A percentile compares a stretch with the other conserved stretches of the same genome.
Evolutionary conservation across 768 basidiomycete species (phyloP).

Genomic region (Boletellus ananas): DNA sequence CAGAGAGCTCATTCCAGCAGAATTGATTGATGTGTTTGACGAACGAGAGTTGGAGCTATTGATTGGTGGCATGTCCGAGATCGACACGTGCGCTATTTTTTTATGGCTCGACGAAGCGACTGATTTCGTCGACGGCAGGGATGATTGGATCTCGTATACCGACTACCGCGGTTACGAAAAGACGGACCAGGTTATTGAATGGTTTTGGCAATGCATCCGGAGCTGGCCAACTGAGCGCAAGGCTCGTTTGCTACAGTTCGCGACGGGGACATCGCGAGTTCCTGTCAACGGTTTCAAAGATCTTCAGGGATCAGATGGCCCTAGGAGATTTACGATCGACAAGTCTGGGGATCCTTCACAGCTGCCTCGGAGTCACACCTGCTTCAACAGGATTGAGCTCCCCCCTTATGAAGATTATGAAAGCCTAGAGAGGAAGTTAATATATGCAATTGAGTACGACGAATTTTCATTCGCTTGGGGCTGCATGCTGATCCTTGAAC

Average conservation of each 20-base stretch:
- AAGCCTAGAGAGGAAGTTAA: conserved; percentile 79
- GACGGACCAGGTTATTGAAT: conserved; percentile 84
- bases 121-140: conserved; percentile 37
- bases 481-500: conserved; percentile 7
- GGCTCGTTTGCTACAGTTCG: conserved; percentile 82
- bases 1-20: conserved; percentile 77
- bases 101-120: background rate
- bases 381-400: conserved; percentile 87
- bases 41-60: conserved; percentile 85
- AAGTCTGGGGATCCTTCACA: conserved; percentile 89
- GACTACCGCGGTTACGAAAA: conserved; percentile 88
- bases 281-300: conserved; percentile 96
- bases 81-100: conserved; percentile 61
- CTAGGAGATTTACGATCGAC: conserved; percentile 90
- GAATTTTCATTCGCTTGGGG: background rate
- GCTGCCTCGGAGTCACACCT: conserved; percentile 87
- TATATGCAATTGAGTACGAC: conserved; percentile 78
- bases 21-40: conserved; percentile 86
- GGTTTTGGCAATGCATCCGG: conserved; percentile 94
- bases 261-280: conserved; percentile 79
- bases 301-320: conserved; percentile 89
- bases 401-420: conserved; percentile 89
- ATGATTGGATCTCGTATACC: conserved; percentile 92
- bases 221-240: conserved; percentile 90
- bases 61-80: conserved; percentile 92